Base-by-base conservation (phyloP, 345 rosid species). In the Linum trigynum region DNA sequence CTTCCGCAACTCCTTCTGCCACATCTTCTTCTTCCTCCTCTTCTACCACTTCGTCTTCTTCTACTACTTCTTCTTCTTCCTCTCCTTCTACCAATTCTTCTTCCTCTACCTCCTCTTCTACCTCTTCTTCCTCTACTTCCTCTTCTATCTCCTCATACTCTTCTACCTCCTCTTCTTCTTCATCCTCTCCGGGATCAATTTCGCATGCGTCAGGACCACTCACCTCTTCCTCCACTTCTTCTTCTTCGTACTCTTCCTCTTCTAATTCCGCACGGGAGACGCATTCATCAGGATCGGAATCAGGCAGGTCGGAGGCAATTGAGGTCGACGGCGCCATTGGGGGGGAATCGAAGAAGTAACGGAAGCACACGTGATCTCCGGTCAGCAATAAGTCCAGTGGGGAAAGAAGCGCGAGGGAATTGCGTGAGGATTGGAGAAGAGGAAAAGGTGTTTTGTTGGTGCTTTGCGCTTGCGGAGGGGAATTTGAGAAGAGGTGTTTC, bases 81-180 rank as follows among this genome's bases (percentile, higher is more conserved):
- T 32, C 16, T 16, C 16, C 37, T 35, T 17, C 5, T 59, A 10
- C 39, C 36, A 4, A 1, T 3, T 55, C 5, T 55, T 23, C 32
- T 23, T 23, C 32, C 32, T 23, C 32, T 23, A 23, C 32, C 32
- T 23, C 32, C 32, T 23, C 32, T 23, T 23, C 32, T 23, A 48
- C 53, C 53, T 48, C 53, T 3, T 48, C 53, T 15, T 48, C 37
- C 61, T 57, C 38, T 23, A 17, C 23, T 57, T 57, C 61, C 8
- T 57, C 61, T 1, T 12, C 61, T 10, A n/a, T 37, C 5, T 23
- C 61, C 61, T 57, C 61, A 9, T 57, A 35, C 3, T 57, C 61
- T 23, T 57, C 61, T 5, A n/a, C 61, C 23, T 37, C 38, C 23
- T 57, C 61, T 37, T 57, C 61, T 57, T 57, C 61, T 57, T 37